These are phyloP conservation scores for Avena eriantha DNA, from an alignment of 176 grass and related monocot species.

Conservation along the genomic window DNA sequence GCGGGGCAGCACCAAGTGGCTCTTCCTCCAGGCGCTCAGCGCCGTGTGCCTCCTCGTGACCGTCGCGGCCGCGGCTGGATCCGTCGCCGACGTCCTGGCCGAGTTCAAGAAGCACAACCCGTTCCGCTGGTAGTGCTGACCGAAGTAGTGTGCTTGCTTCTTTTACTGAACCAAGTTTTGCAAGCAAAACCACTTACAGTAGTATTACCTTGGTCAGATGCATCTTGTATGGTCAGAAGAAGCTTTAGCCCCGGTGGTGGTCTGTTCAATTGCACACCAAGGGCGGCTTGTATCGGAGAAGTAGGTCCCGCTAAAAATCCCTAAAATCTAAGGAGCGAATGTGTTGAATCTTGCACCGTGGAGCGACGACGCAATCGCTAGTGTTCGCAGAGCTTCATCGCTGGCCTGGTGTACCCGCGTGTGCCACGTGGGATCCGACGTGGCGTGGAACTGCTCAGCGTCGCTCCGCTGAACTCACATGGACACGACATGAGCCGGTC, in stretches of 20 bases:
- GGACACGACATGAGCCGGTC: no score
- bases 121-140: background rate
- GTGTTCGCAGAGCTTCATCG: no score
- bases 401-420: no score
- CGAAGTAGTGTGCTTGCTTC: background rate
- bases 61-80: constrained; percentile 41
- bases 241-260: background rate
- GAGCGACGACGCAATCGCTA: no score
- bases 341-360: no score
- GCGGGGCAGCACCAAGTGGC: constrained; percentile 35
- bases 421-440: no score
- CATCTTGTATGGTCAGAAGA: constrained; percentile 1
- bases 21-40: constrained; percentile 52
- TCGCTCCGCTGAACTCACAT: no score
- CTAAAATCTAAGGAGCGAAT: no score
- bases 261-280: background rate
- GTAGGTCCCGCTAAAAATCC: no score
- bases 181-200: constrained; percentile 18
- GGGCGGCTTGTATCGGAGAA: background rate
- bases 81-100: constrained; percentile 49
- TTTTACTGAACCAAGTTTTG: background rate
- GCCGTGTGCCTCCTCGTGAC: constrained; percentile 45
- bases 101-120: constrained; percentile 38
- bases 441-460: no score
- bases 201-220: background rate